Percentiles rank a stretch among this genome's conserved stretches.
Conservation (phyloP, 768 basidiomycete species). For the Podaxis sp. region DNA sequence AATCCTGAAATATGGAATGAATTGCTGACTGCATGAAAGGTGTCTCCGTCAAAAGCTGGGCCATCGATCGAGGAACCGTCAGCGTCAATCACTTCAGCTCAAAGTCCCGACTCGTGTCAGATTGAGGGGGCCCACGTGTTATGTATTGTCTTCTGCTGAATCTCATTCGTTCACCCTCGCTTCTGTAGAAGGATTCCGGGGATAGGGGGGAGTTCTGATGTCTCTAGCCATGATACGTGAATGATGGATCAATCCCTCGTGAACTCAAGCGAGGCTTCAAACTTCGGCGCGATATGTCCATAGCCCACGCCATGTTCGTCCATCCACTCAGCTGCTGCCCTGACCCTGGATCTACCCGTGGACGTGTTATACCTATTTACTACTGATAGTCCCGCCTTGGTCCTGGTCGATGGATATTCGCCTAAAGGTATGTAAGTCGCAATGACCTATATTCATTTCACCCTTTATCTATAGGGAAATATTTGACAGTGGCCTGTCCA, state of each 20-base stretch:
- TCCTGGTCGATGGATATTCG: too few species aligned
- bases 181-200: neutral
- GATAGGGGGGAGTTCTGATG: neutral
- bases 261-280: neutral
- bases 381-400: too few species aligned
- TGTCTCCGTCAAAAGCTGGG: neutral
- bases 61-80: neutral
- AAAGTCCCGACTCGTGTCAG: neutral
- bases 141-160: neutral
- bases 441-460: neutral
- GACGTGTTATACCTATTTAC: too few species aligned
- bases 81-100: neutral
- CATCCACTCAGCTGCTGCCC: too few species aligned
- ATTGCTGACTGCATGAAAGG: too few species aligned
- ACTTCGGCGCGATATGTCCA: neutral
- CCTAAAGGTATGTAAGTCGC: neutral
- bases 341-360: too few species aligned
- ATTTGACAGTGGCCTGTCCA: too few species aligned
- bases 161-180: neutral
- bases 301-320: too few species aligned
- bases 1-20: too few species aligned
- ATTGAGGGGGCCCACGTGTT: neutral
- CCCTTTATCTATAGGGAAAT: neutral
- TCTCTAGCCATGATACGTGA: conserved; percentile 8
- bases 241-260: conserved; percentile 4